Evolutionary conservation across 257 asterid species (phyloP), one percentile per base, ranked within the genome.

Genomic region (Coffea eugenioides): DNA sequence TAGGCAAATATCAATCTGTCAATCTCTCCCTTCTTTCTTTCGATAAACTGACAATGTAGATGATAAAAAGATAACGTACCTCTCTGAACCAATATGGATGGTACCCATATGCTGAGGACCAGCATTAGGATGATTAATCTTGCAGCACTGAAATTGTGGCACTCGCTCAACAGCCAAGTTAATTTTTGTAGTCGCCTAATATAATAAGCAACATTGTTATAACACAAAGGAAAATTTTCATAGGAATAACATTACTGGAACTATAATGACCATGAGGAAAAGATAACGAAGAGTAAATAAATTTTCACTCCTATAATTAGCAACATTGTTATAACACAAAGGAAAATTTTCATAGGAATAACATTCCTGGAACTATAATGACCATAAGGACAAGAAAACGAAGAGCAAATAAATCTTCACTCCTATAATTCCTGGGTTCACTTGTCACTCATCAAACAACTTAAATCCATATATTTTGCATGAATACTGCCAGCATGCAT

Each of bases 91-190:
- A 78, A 95, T 91, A 88, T 95, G 99, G 83, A 93, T 92, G 67
- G 98, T 92, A 76, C 98, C 99, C 87, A 87, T 87, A 88, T 95
- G 99, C 82, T 95, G 96, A 64, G 97, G 99, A 80, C 99, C 98
- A 64, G 91, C 87, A 84, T 86, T 87, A 49, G 92, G 86, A 84
- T 88, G 76, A 73, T 80, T 84, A 85, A 83, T 82, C 83, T 88
- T 87, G 94, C 94, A 95, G 91, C 92, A 91, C 76, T 52, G 85
- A 77, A 95, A 95, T 73, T 87, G 94, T 54, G 99, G 99, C 85
- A 95, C 84, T 80, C 70, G 79, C 78, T 88, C 91, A 79, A 93
- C 94, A 34, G 99, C 99, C 91, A 95, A 75, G 84, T 95, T 95
- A 87, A 95, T 92, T 82, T 95, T 95, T 52, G 99, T 93, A 65